Conservation (phyloP, 805 yeast genomes). For the Saturnispora halmiae region DNA sequence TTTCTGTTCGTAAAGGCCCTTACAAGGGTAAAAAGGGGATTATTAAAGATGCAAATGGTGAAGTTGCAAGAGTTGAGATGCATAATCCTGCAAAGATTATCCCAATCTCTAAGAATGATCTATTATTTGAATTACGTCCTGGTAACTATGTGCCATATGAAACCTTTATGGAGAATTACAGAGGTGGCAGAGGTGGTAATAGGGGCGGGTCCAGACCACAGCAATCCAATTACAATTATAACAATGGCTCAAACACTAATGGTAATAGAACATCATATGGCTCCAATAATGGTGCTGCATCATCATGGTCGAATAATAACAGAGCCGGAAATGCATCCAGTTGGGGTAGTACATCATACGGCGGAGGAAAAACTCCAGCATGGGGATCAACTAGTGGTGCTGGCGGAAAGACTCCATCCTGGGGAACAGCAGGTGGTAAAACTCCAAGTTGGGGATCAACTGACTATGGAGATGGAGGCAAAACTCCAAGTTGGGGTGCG, state of each 20-base stretch:
- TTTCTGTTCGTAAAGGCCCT: slow-evolving; percentile 81
- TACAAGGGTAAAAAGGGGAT: slow-evolving; percentile 93
- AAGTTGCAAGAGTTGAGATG: slow-evolving; percentile 82
- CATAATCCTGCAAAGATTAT: slow-evolving; percentile 87
- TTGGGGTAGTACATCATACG: slow-evolving; percentile 24
- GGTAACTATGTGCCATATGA: slow-evolving; percentile 71
- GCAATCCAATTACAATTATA: slow-evolving; percentile 1
- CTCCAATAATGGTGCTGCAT: too few relatives aligned
- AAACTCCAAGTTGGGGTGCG: slow-evolving; percentile 37
- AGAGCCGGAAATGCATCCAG: slow-evolving; percentile 3
- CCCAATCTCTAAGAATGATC: slow-evolving; percentile 69
- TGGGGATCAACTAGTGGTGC: slow-evolving; percentile 28
- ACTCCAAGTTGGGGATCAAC: slow-evolving; percentile 32
- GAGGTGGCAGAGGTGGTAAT: slow-evolving; percentile 31
- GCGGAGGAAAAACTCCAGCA: slow-evolving; percentile 24
- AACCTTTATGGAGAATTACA: slow-evolving; percentile 48
- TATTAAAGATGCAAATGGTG: slow-evolving; percentile 88
- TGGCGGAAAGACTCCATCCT: slow-evolving; percentile 42
- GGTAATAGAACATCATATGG: background rate
- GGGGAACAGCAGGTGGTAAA: slow-evolving; percentile 32
- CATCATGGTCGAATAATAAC: slow-evolving; percentile 5
- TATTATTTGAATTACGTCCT: slow-evolving; percentile 59
- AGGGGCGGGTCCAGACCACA: slow-evolving; percentile 2
- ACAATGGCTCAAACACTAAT: background rate
- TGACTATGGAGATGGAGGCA: slow-evolving; percentile 31